Base-by-base conservation (phyloP, 2,329 filamentous ascomycete species). In the Ploettnerulaceae sp. region DNA sequence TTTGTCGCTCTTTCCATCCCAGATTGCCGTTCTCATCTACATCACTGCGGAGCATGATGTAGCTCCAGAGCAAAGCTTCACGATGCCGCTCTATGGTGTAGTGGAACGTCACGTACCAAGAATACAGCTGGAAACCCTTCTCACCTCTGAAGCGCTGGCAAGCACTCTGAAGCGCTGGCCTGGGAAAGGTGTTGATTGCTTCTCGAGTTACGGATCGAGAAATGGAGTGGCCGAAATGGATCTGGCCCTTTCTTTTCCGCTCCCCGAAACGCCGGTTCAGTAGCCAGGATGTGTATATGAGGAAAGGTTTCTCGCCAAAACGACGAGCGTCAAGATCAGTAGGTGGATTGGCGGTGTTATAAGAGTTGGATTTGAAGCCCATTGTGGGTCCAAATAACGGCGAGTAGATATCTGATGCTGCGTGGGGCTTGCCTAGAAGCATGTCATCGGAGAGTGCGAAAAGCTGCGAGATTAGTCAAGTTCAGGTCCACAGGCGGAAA, bases 361-460 rank as follows among this genome's bases (percentile, higher is more conserved):
- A 71, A 31, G 57, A 57, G 36, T 71, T 70, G 9, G 59, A 47
- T 47, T 71, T 71, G 61, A 71, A 71, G 2, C 64, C 68, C 57
- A 71, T 64, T 2, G 63, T 66, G 2, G 64, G 64, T 0, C 69
- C 69, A 42, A 71, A 71, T 6, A 71, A 58, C 4, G 68, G 68
- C 1, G 68, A 70, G 52, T 69, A 70, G 22, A 70, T 60, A 50
- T 71, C 69, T 9, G 69, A 67, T 3, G 68, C 67, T 1, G 68
- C 60, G 49, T 70, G 68, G 1, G 61, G 60, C 56, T 64, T 67
- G 1, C 69, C 68, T 5, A 71, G 56, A 28, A 71, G 61, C 68
- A 71, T 71, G 47, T 71, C 68, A 47, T 71, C 69, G 0, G 69
- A 71, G 17, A 71, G 57, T 5, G 68, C 68, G 15, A 70, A 66